Evolutionary conservation across 1,139 yeast genomes (phyloP), one percentile per base, ranked within the genome.

Genomic region (Saccharomyces pastorianus): DNA sequence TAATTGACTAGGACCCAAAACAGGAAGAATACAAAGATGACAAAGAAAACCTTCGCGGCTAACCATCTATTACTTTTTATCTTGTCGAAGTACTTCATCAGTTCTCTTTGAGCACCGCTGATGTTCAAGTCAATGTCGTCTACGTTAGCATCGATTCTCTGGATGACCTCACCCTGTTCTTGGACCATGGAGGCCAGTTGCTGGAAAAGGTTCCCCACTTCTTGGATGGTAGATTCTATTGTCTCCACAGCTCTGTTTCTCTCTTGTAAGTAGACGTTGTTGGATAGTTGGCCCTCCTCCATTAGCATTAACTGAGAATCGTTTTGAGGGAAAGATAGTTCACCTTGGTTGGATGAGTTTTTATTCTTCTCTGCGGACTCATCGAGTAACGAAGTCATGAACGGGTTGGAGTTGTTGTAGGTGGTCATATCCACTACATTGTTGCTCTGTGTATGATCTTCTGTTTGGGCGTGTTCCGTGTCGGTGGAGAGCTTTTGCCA

Each of bases 151-250:
- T 95, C 99, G 59, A 93, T 93, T 66, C 98, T 78, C 69, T 93
- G 99, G 55, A 93, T 93, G 29, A 86, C 88, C 65, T 93, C 99
- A 47, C 98, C 95, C 72, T 93, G 99, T 70, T 95, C 99, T 58
- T 89, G 91, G 11, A 93, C 97, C 98, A 93, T 91, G 1, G 95
- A 87, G 2, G 98, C 96, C 64, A 93, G 77, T 71, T 93, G 99
- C 63, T 88, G 95, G 73, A 95, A 93, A 60, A 93, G 78, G 55
- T 88, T 88, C 31, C 99, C 99, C 47, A 93, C 96, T 71, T 93
- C 99, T 66, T 91, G 95, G 58, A 93, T 93, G 0, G 99, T 93
- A 26, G 91, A 81, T 68, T 93, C 99, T 52, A 93, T 93, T 2
- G 96, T 89, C 68, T 93, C 98, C 50, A 93, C 97, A 0, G 99